Evolutionary conservation across 1,139 yeast genomes (phyloP).

Genomic region (Yamadazyma dendronema): DNA sequence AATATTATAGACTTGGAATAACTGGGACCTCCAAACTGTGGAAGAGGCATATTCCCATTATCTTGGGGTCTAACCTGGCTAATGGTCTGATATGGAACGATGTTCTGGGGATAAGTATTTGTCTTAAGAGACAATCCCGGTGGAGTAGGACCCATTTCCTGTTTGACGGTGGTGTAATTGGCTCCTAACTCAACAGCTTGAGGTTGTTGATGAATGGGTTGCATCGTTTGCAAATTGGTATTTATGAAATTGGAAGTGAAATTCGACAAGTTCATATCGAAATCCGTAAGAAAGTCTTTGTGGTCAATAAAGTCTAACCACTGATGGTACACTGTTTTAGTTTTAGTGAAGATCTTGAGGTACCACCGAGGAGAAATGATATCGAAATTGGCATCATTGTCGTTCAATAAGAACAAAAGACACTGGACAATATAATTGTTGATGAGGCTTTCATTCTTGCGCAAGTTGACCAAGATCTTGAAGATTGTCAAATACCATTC

Average conservation of each 20-base stretch:
- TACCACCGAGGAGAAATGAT: conserved; percentile 10
- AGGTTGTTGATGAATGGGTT: too few species aligned
- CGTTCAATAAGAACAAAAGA: conserved; percentile 24
- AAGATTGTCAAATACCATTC: conserved; percentile 43
- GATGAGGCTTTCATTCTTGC: conserved; percentile 18
- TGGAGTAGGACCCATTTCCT: neutral
- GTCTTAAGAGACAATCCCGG: neutral
- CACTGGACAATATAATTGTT: conserved; percentile 31
- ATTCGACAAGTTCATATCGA: conserved; percentile 9
- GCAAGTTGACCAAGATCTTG: conserved; percentile 28
- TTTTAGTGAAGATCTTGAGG: neutral
- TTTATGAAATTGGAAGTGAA: conserved; percentile 11
- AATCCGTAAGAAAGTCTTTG: conserved; percentile 3
- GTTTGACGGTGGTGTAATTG: conserved; percentile 4
- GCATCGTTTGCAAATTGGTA: conserved; percentile 4
- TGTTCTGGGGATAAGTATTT: neutral
- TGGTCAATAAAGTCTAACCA: conserved; percentile 20
- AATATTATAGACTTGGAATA: conserved; percentile 3
- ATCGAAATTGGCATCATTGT: conserved; percentile 14
- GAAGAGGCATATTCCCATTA: neutral
- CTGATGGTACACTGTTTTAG: conserved; percentile 13
- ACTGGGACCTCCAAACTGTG: neutral
- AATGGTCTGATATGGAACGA: neutral
- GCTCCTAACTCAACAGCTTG: conserved; percentile 1
- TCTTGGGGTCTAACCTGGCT: neutral